Percentiles rank a stretch among this genome's conserved stretches.
phyloP scores from a whole-genome alignment of 768 basidiomycete species.

The Steccherinum ochraceum region DNA sequence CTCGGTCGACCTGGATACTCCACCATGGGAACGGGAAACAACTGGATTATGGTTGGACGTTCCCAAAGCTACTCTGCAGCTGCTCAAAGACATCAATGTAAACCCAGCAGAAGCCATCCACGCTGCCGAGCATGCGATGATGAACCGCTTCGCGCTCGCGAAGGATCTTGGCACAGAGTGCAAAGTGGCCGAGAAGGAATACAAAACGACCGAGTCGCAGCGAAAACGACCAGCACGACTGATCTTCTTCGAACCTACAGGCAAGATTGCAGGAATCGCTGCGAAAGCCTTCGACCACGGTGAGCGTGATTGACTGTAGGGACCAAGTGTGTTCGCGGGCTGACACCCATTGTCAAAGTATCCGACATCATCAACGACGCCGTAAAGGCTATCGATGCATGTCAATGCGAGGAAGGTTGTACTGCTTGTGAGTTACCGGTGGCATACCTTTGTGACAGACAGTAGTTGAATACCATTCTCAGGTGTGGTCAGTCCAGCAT shows the following conservation, averaged over 20 bases:
- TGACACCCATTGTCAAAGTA: conserved; percentile 28
- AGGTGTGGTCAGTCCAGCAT: conserved; percentile 65
- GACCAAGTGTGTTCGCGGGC: background rate
- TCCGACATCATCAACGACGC: conserved; percentile 56
- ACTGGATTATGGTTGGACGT: conserved; percentile 81
- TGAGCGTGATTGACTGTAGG: conserved; percentile 22
- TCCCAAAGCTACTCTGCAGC: conserved; percentile 41
- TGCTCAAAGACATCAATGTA: conserved; percentile 49
- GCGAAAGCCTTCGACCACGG: conserved; percentile 82
- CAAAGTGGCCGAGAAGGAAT: conserved; percentile 73
- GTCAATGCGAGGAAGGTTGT: conserved; percentile 69
- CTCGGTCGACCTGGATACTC: conserved; percentile 69
- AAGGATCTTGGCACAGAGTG: conserved; percentile 78
- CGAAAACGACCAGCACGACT: conserved; percentile 74
- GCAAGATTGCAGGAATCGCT: conserved; percentile 64
- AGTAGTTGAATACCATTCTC: background rate
- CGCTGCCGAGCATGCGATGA: conserved; percentile 75
- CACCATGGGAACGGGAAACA: conserved; percentile 68
- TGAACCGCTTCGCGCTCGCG: conserved; percentile 69
- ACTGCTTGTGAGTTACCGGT: conserved; percentile 43
- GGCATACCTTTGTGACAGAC: background rate
- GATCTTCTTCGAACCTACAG: conserved; percentile 73
- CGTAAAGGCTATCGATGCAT: conserved; percentile 46
- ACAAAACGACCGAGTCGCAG: conserved; percentile 40
- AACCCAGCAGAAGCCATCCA: conserved; percentile 79